phyloP scores from a whole-genome alignment of 169 alveolate genomes.

The Babesia caballi region DNA sequence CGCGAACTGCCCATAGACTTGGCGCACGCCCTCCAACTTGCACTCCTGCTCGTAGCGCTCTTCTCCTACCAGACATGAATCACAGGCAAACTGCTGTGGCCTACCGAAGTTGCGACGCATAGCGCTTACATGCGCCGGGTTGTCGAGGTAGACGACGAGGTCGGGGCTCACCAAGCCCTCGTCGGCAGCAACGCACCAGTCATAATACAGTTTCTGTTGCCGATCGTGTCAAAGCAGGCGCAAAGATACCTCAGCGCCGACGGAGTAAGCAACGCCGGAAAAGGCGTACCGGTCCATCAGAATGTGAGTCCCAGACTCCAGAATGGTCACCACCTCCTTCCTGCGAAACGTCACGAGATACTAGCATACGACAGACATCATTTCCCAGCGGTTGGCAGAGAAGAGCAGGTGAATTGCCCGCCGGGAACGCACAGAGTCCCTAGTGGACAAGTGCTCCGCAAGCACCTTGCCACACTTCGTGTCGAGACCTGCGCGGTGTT shows the following conservation, averaged over 20 bases:
- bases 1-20: constrained; percentile 41
- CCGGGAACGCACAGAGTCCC: constrained; percentile 71
- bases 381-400: constrained; percentile 95
- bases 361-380: constrained; percentile 40
- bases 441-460: constrained; percentile 77
- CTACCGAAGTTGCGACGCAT: constrained; percentile 59
- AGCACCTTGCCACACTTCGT: constrained; percentile 83
- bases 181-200: constrained; percentile 56
- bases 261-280: constrained; percentile 93
- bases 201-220: constrained; percentile 23
- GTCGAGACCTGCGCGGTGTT: constrained; percentile 9
- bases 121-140: constrained; percentile 18
- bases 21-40: constrained; percentile 26
- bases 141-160: constrained; percentile 53
- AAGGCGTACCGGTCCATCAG: constrained; percentile 91
- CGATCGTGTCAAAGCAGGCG: not conserved
- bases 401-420: constrained; percentile 89
- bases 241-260: constrained; percentile 83
- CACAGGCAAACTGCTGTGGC: not conserved
- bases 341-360: constrained; percentile 8
- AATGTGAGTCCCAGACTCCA: constrained; percentile 81
- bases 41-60: constrained; percentile 42
- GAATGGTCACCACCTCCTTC: constrained; percentile 70
- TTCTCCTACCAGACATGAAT: not conserved
- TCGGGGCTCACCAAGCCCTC: constrained; percentile 57